Conservation (phyloP, 106 monocot species). For the Dendrobium chrysotoxum region DNA sequence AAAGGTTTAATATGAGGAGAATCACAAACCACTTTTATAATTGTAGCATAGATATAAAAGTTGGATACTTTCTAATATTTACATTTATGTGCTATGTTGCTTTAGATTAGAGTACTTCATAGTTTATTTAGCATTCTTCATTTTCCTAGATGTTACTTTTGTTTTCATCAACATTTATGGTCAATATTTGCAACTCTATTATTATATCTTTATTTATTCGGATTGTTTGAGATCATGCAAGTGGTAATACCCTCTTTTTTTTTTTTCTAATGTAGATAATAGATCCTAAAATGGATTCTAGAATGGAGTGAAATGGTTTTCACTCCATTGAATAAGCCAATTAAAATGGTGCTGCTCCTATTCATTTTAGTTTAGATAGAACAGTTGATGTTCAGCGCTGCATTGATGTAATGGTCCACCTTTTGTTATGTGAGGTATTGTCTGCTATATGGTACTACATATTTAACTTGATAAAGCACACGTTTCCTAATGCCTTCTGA, state of each 20-base stretch:
- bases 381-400: constrained; percentile 66
- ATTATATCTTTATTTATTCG: not conserved
- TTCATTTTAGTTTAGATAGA: constrained; percentile 77
- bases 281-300: constrained; percentile 99
- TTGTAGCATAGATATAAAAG: too few species aligned
- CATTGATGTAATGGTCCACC: constrained; percentile 95
- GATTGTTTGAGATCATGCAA: not conserved
- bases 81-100: too few species aligned
- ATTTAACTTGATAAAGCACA: constrained; percentile 4
- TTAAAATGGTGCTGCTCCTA: constrained; percentile 77
- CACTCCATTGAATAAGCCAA: constrained; percentile 90
- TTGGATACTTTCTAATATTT: too few species aligned
- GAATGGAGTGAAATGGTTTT: constrained; percentile 69
- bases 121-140: too few species aligned
- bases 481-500: not conserved
- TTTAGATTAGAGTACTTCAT: too few species aligned
- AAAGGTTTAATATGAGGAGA: too few species aligned
- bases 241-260: not conserved
- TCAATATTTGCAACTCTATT: not conserved
- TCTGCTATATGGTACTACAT: not conserved
- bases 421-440: constrained; percentile 87
- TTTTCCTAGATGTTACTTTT: too few species aligned
- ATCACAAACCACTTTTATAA: too few species aligned
- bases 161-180: not conserved
- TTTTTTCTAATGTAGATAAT: constrained; percentile 58